Evolutionary conservation across 2,329 filamentous ascomycete genomes (phyloP), one percentile per base, ranked within the genome.

Genomic region (Alternaria triticina): DNA sequence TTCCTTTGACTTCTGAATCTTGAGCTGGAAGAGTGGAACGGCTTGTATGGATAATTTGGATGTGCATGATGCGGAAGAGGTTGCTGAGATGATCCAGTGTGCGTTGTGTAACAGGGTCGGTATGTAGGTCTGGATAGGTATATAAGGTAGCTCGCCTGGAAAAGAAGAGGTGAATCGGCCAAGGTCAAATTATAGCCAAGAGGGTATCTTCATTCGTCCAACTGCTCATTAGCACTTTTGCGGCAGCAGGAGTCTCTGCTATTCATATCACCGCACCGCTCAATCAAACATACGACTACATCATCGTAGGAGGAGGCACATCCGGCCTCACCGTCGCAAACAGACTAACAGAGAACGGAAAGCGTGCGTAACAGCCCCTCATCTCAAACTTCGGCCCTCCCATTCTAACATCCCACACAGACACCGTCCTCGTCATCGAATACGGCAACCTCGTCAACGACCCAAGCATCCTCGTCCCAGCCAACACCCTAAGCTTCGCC

Each of bases 231-330:
- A 17, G 20, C 12, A 9, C 8, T 36, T 3, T 36, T 7, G 28
- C 49, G 4, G 28, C 20, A 7, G 17, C 28, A 4, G 13, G 20
- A 8, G 25, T 44, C 13, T 59, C 33, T 3, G 46, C 45, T 54
- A 15, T 59, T 13, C 47, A 51, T 6, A 13, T 51, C 49, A 51
- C 30, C 6, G 13, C 49, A 3, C 49, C 49, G 2, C 23, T 58
- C 2, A 65, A 65, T 5, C 47, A 52, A 23, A 65, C 59, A 2
- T 70, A 71, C 30, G 70, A 74, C 50, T 74, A 71, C 27, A 56
- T 74, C 22, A 65, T 74, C 25, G 65, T 67, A 17, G 71, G 71
- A 10, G 71, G 68, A 9, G 71, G 71, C 1, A 72, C 68, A 11
- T 66, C 68, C 1, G 71, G 71, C 4, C 61, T 70, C 7, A 68